Percentiles rank a stretch among this genome's conserved stretches.
Conservation (phyloP, 1,139 yeast genomes). For the Geotrichum australiense region DNA sequence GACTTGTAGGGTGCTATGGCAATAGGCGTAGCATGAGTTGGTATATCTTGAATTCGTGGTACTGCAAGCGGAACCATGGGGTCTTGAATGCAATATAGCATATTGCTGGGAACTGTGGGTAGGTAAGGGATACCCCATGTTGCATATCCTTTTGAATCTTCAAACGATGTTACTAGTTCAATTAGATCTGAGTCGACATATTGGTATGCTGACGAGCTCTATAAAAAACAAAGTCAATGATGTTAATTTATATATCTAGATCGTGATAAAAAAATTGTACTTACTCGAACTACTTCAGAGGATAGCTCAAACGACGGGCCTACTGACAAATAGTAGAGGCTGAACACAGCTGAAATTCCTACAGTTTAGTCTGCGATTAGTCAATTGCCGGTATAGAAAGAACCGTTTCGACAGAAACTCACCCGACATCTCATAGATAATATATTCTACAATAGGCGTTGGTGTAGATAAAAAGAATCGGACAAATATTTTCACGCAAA, state of each 20-base stretch:
- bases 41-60: slow-evolving; percentile 14
- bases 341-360: slow-evolving; percentile 9
- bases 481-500: too few relatives aligned
- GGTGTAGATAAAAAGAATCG: too few relatives aligned
- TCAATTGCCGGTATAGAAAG: too few relatives aligned
- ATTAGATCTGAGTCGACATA: slow-evolving; percentile 6
- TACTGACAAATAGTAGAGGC: slow-evolving; percentile 17
- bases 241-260: background rate
- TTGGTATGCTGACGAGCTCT: slow-evolving; percentile 10
- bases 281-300: slow-evolving; percentile 15
- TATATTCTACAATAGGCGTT: too few relatives aligned
- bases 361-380: too few relatives aligned
- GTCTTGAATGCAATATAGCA: slow-evolving; percentile 11
- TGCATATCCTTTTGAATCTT: slow-evolving; percentile 9
- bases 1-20: slow-evolving; percentile 16
- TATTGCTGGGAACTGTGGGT: slow-evolving; percentile 7
- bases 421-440: too few relatives aligned
- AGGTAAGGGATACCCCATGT: slow-evolving; percentile 18
- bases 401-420: too few relatives aligned
- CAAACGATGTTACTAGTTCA: slow-evolving; percentile 10
- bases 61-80: slow-evolving; percentile 7
- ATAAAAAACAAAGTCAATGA: background rate
- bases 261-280: background rate
- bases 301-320: slow-evolving; percentile 13
- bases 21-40: slow-evolving; percentile 10